Evolutionary conservation across 345 rosid genomes (phyloP).

Genomic region (Eutrema japonicum): DNA sequence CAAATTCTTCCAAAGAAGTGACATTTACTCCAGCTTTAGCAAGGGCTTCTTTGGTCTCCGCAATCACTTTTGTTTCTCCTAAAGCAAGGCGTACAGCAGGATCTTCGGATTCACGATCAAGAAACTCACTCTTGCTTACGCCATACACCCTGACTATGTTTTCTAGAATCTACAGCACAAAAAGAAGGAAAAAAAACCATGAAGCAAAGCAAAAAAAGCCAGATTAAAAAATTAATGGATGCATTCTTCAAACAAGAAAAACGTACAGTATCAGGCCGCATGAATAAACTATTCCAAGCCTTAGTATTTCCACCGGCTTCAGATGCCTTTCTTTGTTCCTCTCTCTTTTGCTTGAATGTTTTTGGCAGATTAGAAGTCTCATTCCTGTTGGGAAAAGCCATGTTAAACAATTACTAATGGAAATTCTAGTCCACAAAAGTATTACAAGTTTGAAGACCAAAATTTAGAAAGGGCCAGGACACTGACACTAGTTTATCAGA

Average conservation of each 20-base stretch:
- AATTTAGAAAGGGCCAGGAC: conserved; percentile 6
- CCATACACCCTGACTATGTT: conserved; percentile 84
- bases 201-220: conserved; percentile 11
- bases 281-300: conserved; percentile 95
- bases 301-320: conserved; percentile 88
- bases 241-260: conserved; percentile 21
- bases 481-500: conserved; percentile 66
- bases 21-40: conserved; percentile 82
- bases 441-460: conserved; percentile 21
- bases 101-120: conserved; percentile 88
- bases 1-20: conserved; percentile 67
- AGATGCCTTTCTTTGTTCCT: conserved; percentile 83
- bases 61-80: conserved; percentile 95
- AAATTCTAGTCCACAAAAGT: conserved; percentile 6
- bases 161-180: conserved; percentile 68
- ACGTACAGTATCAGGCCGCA: conserved; percentile 89
- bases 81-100: conserved; percentile 95
- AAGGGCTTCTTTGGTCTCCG: conserved; percentile 87
- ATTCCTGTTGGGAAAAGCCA: conserved; percentile 42
- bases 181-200: not conserved
- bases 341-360: conserved; percentile 76
- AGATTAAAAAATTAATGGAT: conserved; percentile 19
- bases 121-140: conserved; percentile 87
- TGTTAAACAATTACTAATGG: conserved; percentile 28
- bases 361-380: conserved; percentile 48